phyloP scores from a whole-genome alignment of 2,329 filamentous ascomycete genomes.

The Ascomycota sp. region DNA sequence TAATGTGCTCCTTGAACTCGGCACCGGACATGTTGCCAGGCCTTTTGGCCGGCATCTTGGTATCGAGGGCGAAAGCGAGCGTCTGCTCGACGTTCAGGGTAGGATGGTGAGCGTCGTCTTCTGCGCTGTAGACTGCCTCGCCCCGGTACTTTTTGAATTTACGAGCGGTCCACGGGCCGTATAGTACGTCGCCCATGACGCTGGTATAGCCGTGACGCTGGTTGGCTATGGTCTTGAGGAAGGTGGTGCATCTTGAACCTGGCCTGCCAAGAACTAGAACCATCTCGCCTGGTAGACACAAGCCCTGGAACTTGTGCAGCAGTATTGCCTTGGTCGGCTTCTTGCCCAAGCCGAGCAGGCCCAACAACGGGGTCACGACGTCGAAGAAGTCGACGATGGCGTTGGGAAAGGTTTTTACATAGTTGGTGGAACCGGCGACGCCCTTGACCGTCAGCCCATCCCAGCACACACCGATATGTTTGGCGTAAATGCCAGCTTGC shows the following conservation, averaged over 20 bases:
- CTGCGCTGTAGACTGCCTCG: slow-evolving; percentile 61
- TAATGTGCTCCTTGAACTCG: slow-evolving; percentile 59
- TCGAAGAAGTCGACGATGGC: slow-evolving; percentile 63
- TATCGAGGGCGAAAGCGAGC: slow-evolving; percentile 64
- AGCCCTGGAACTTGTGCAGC: slow-evolving; percentile 48
- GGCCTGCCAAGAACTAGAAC: slow-evolving; percentile 62
- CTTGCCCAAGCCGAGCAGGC: slow-evolving; percentile 41
- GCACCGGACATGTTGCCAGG: slow-evolving; percentile 50
- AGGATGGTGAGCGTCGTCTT: slow-evolving; percentile 69
- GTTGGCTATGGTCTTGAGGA: slow-evolving; percentile 48
- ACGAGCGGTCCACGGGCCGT: slow-evolving; percentile 51
- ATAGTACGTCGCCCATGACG: slow-evolving; percentile 49
- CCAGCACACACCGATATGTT: slow-evolving; percentile 67
- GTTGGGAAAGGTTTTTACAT: slow-evolving; percentile 55
- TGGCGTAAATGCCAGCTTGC: slow-evolving; percentile 59
- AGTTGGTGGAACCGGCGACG: slow-evolving; percentile 53
- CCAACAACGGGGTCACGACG: slow-evolving; percentile 41
- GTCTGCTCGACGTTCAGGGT: slow-evolving; percentile 80
- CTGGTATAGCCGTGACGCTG: slow-evolving; percentile 36
- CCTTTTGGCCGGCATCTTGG: slow-evolving; percentile 65
- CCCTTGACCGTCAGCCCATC: slow-evolving; percentile 58
- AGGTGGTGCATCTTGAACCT: slow-evolving; percentile 51
- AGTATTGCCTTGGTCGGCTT: slow-evolving; percentile 56
- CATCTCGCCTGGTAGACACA: slow-evolving; percentile 72
- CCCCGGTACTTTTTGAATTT: slow-evolving; percentile 60